Percentiles rank a stretch among this genome's conserved stretches.
Evolutionary conservation across 345 rosid species (phyloP).

Genomic region (Viola odorata): DNA sequence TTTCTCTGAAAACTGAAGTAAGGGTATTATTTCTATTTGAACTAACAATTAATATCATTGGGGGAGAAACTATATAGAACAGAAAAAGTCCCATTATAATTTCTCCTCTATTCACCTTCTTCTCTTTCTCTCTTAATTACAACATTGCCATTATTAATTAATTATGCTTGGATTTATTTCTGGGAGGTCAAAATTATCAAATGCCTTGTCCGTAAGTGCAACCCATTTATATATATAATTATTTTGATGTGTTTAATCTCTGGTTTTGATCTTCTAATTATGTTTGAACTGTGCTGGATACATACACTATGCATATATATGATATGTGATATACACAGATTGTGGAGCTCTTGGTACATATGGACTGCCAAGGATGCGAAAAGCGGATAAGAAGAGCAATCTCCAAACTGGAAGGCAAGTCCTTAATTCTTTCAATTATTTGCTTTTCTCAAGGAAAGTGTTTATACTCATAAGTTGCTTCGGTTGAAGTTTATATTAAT

Average conservation of each 20-base stretch:
- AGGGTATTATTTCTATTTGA: too few relatives aligned
- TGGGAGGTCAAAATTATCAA: constrained; percentile 39
- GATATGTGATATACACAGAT: constrained; percentile 28
- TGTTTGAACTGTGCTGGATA: background rate
- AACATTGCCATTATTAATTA: too few relatives aligned
- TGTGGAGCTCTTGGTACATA: constrained; percentile 80
- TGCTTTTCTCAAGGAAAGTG: too few relatives aligned
- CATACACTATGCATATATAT: background rate
- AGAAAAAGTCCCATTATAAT: too few relatives aligned
- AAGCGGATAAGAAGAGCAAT: constrained; percentile 69
- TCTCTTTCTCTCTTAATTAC: background rate
- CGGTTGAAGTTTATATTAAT: background rate
- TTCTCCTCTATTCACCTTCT: background rate
- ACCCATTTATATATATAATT: background rate
- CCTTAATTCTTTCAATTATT: background rate
- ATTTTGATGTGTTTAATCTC: background rate
- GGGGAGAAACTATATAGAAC: too few relatives aligned
- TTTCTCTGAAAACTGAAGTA: too few relatives aligned
- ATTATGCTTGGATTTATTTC: constrained; percentile 52
- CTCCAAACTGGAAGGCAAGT: constrained; percentile 61
- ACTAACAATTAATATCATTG: too few relatives aligned
- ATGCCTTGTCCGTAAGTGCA: constrained; percentile 57
- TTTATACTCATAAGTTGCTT: too few relatives aligned
- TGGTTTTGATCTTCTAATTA: background rate
- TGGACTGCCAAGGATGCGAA: constrained; percentile 86